These are phyloP conservation scores for Talaromyces verruculosus DNA, from an alignment of 2,329 filamentous ascomycete species.

Conservation along the genomic window DNA sequence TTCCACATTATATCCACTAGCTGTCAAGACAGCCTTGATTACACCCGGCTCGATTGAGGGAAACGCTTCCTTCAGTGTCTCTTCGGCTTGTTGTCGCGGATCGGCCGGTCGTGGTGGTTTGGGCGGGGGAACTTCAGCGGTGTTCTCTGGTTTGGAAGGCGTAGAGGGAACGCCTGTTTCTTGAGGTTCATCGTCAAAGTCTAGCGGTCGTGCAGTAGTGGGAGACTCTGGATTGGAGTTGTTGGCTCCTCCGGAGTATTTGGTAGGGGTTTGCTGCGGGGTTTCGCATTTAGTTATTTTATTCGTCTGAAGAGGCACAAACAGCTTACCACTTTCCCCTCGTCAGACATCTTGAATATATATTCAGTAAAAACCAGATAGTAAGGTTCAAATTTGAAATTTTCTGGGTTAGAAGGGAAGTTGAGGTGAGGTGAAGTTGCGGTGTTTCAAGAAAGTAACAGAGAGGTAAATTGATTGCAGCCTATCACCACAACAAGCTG, in stretches of 20 bases:
- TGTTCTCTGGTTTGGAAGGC: slow-evolving; percentile 20
- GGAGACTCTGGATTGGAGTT: slow-evolving; percentile 51
- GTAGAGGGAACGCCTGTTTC: slow-evolving; percentile 38
- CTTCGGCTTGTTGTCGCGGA: slow-evolving; percentile 79
- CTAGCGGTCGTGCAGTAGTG: slow-evolving; percentile 57
- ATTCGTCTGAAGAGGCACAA: not conserved
- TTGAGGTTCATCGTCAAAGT: slow-evolving; percentile 59
- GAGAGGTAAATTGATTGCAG: slow-evolving; percentile 1
- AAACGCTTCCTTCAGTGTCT: slow-evolving; percentile 90
- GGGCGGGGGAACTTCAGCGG: slow-evolving; percentile 56
- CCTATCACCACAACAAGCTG: slow-evolving; percentile 47
- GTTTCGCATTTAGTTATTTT: slow-evolving; percentile 6
- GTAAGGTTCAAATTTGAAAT: too few species aligned
- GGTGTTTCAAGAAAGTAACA: not conserved
- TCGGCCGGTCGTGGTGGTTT: slow-evolving; percentile 84
- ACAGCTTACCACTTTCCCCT: slow-evolving; percentile 35
- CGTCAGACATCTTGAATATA: slow-evolving; percentile 35
- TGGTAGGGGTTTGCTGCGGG: slow-evolving; percentile 38
- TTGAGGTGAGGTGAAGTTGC: not conserved
- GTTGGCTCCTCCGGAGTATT: slow-evolving; percentile 31
- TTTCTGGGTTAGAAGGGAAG: not conserved
- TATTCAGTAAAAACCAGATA: not conserved
- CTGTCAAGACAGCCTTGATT: slow-evolving; percentile 81
- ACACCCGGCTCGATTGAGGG: slow-evolving; percentile 76
- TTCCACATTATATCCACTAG: slow-evolving; percentile 84